A percentile compares a stretch with the other conserved stretches of the same genome.
These are phyloP conservation scores for Aspergillus wentii DNA, from an alignment of 495 filamentous ascomycete species.

Conservation along the genomic window DNA sequence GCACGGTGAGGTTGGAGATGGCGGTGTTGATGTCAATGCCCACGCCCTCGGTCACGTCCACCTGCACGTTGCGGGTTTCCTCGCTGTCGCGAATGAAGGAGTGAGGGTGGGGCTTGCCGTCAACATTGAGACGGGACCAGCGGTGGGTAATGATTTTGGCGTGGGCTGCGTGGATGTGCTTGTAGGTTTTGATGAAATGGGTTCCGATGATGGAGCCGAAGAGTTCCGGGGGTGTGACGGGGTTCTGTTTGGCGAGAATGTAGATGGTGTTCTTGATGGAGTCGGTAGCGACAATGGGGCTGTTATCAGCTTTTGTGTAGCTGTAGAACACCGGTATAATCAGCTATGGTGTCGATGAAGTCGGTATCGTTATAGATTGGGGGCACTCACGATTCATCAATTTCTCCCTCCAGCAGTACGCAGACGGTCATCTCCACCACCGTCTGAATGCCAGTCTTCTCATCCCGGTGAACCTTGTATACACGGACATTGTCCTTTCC, in stretches of 20 bases:
- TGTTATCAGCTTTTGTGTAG: conserved; percentile 93
- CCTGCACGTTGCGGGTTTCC: conserved; percentile 65
- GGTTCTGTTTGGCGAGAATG: conserved; percentile 88
- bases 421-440: conserved; percentile 95
- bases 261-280: conserved; percentile 98
- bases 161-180: conserved; percentile 79
- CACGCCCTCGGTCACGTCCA: conserved; percentile 46
- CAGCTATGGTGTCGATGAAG: neutral
- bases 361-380: neutral
- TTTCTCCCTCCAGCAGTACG: conserved; percentile 83
- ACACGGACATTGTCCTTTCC: conserved; percentile 98
- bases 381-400: conserved; percentile 70
- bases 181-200: conserved; percentile 85
- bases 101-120: conserved; percentile 93
- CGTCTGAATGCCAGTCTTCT: conserved; percentile 67
- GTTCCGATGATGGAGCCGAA: conserved; percentile 78
- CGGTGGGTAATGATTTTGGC: conserved; percentile 78
- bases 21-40: conserved; percentile 70
- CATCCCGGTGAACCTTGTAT: conserved; percentile 83
- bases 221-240: conserved; percentile 88
- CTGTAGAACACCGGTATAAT: conserved; percentile 36
- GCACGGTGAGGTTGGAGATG: conserved; percentile 73
- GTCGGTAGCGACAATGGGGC: conserved; percentile 91
- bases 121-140: conserved; percentile 85
- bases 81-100: conserved; percentile 86